Evolutionary conservation across 345 rosid genomes (phyloP), one percentile per base, ranked within the genome.

Genomic region (Hypericum androsaemum): DNA sequence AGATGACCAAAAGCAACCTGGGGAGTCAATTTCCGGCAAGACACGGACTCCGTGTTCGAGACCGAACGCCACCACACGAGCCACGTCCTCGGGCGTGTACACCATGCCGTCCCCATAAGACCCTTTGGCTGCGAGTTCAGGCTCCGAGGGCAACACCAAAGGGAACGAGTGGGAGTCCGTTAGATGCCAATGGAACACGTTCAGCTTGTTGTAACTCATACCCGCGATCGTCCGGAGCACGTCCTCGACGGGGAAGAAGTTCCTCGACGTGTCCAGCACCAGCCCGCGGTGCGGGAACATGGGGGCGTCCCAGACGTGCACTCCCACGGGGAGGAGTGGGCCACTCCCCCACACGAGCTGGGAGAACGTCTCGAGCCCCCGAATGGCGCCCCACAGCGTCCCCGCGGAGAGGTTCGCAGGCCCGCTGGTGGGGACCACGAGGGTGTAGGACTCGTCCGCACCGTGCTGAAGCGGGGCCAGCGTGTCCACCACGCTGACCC

Each of bases 121-220:
- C 5, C 95, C 97, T 54, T 80, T 84, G 39, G 59, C 74, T 0
- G 88, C 81, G 16, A 89, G 90, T 49, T 64, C 61, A 7, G 94
- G 94, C 69, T 84, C 94, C 8, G 83, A 86, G 10, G 90, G 94
- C 54, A 89, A 53, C 56, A 83, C 53, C 46, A 89, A 32, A 0
- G 97, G 97, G 48, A 89, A 89, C 5, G 95, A 86, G 0, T 89
- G 95, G 0, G 97, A 84, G 56, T 82, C 97, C 0, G 85, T 82
- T 8, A 89, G 71, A 37, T 89, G 97, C 97, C 95, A 86, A 22
- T 89, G 97, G 38, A 89, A 89, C 63, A 84, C 95, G 65, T 83
- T 89, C 51, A 86, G 73, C 66, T 89, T 89, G 63, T 89, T 89
- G 7, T 67, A 68, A 64, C 94, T 76, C 90, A 82, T 86, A 9